Base-by-base conservation (phyloP, 192 early-diverging fungal species). In the Thoreauomyces humboldtii region DNA sequence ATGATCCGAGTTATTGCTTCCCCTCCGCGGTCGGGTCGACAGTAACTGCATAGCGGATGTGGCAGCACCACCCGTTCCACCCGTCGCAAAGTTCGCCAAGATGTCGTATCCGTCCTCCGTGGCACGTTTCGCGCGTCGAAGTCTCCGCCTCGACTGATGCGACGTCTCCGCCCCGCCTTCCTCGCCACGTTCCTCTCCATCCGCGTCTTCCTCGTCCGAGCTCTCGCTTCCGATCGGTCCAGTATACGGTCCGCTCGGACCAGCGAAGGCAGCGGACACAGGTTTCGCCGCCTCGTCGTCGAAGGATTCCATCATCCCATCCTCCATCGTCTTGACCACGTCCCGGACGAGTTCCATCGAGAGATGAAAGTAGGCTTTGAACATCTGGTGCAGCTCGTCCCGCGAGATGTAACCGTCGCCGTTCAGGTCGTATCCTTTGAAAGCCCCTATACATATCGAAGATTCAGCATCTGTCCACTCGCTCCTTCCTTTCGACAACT, bases 391-490 rank as follows among this genome's bases (percentile, higher is more conserved):
- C 9, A 98, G 74, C 55, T 97, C 95, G 15, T 90, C 84, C 24
- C 88, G 78, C 11, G 91, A 88, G 36, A 96, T 89, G 25, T 73
- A 78, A 0, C 92, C 92, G 73, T 96, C 93, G 33, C 80, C 84
- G 68, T 96, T 88, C 7, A 96, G 58, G 68, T 98, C 96, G 66
- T 96, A 98, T 4, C 93, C 93, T 35, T 90, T 80, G 73, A 96
- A 96, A 9, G 92, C 88, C 47, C 81, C 92, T 81, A 77, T 59
- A 35, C 43, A 19, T 2, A 66, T 14, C 41, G 19, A n/a, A 46
- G 0, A 24, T 57, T 35, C 17, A 41, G 34, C 34, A n/a, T n/a
- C n/a, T n/a, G n/a, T n/a, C n/a, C n/a, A n/a, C n/a, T n/a, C n/a
- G n/a, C n/a, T n/a, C 17, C 4, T 58, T 37, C 25, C 32, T 17